A percentile compares a stretch with the other conserved stretches of the same genome.
phyloP scores from a whole-genome alignment of 1,284 basidiomycete genomes.

The Cryptococcus sp. region DNA sequence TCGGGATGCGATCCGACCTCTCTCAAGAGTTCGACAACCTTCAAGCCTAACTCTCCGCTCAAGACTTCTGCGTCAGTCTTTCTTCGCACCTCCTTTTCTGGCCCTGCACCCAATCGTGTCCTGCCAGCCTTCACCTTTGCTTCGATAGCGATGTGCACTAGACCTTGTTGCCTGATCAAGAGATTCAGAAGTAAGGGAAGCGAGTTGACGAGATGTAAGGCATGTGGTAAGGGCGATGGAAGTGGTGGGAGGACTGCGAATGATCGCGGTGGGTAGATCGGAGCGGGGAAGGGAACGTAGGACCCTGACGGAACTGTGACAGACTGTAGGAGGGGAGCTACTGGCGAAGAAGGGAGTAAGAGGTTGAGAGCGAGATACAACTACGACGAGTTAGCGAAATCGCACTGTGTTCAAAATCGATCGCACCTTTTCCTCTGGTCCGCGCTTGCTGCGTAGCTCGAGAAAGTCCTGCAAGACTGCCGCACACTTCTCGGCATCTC shows the following conservation, averaged over 20 bases:
- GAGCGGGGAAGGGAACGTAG: constrained; percentile 45
- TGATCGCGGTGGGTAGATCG: constrained; percentile 65
- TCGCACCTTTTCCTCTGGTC: constrained; percentile 62
- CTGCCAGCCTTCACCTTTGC: constrained; percentile 71
- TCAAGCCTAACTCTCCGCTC: constrained; percentile 46
- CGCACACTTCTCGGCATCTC: constrained; percentile 76
- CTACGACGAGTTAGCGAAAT: constrained; percentile 52
- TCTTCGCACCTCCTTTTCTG: constrained; percentile 67
- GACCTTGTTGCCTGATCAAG: constrained; percentile 59
- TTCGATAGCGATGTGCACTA: constrained; percentile 64
- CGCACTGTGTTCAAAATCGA: constrained; percentile 2
- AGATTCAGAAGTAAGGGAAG: constrained; percentile 55
- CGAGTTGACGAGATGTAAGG: constrained; percentile 54
- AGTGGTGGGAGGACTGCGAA: constrained; percentile 57
- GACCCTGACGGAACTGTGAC: constrained; percentile 61
- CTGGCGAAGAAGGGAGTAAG: constrained; percentile 72
- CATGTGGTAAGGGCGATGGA: constrained; percentile 48
- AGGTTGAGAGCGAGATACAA: constrained; percentile 67
- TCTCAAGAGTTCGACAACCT: constrained; percentile 36
- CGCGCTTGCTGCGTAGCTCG: constrained; percentile 64
- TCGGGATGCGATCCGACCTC: constrained; percentile 43
- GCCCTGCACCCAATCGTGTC: constrained; percentile 67
- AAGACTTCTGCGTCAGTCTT: constrained; percentile 55
- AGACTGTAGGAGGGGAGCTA: constrained; percentile 65
- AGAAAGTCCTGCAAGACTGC: constrained; percentile 76